Conservation (phyloP, 805 yeast species). For the Kodamaea restingae region DNA sequence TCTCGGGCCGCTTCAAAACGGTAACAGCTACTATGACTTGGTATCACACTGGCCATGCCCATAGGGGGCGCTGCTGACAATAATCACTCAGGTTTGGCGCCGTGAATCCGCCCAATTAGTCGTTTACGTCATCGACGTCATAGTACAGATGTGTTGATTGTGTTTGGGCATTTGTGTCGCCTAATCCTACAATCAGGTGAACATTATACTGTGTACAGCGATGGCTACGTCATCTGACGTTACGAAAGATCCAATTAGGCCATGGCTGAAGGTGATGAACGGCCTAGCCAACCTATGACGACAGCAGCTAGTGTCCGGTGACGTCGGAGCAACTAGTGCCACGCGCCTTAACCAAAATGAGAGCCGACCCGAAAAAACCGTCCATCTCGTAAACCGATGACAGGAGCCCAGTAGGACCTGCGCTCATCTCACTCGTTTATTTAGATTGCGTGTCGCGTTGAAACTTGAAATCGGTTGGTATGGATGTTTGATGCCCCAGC, state of each 20-base stretch:
- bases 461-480: too few species aligned
- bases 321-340: background rate
- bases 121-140: conserved; percentile 7
- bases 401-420: too few species aligned
- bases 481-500: too few species aligned
- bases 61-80: too few species aligned
- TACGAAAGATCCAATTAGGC: background rate
- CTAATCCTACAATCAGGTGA: background rate
- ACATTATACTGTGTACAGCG: background rate
- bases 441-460: too few species aligned
- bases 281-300: background rate
- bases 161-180: background rate
- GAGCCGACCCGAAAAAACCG: too few species aligned
- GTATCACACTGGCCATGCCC: too few species aligned
- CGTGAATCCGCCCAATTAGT: background rate
- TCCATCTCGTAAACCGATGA: background rate
- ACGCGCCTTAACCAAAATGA: too few species aligned
- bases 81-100: too few species aligned
- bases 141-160: background rate
- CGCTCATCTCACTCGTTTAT: too few species aligned
- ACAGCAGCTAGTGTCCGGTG: background rate
- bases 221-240: conserved; percentile 7
- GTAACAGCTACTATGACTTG: too few species aligned
- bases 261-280: background rate
- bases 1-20: too few species aligned